These are phyloP conservation scores for Podaxis carcinomalis DNA, from an alignment of 768 basidiomycete genomes.

Conservation along the genomic window DNA sequence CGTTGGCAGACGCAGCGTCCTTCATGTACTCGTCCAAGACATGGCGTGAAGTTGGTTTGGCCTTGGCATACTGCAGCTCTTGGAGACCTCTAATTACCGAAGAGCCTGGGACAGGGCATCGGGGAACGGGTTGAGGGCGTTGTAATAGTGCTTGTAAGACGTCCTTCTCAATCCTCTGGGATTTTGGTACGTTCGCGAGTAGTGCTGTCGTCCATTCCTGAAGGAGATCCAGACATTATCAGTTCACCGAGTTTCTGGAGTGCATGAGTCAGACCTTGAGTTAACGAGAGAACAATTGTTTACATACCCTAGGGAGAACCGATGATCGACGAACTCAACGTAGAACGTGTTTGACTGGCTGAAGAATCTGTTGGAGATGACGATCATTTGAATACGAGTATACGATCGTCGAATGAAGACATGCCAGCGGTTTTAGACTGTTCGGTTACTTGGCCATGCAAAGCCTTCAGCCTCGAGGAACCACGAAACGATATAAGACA, in stretches of 20 bases:
- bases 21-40: background rate
- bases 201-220: background rate
- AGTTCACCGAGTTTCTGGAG: background rate
- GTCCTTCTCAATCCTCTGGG: background rate
- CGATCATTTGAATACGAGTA: background rate
- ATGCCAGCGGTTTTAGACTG: background rate
- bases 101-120: background rate
- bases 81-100: background rate
- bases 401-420: background rate
- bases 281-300: background rate
- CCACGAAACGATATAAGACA: background rate
- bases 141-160: background rate
- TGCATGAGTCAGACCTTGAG: background rate
- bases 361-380: background rate
- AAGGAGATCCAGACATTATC: background rate
- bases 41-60: background rate
- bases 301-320: background rate
- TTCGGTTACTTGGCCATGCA: background rate
- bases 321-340: background rate
- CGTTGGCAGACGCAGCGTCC: background rate
- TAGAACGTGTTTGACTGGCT: background rate
- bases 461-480: background rate
- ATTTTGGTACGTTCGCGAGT: background rate
- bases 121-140: background rate
- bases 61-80: background rate